These are phyloP conservation scores for Auricularia sp. DNA, from an alignment of 768 basidiomycete genomes.

Conservation along the genomic window DNA sequence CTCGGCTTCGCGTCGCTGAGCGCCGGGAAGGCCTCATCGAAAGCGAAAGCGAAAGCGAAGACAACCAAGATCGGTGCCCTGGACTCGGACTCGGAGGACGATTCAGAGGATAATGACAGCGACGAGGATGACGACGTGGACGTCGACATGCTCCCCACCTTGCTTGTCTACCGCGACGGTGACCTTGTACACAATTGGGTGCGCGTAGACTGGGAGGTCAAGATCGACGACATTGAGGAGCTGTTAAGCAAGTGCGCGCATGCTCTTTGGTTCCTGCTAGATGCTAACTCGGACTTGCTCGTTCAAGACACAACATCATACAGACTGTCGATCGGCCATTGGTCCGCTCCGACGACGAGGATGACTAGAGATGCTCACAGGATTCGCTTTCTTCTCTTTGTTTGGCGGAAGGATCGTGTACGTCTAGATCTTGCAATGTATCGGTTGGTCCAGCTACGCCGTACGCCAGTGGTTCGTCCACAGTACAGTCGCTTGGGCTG, in stretches of 20 bases:
- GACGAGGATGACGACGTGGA: constrained; percentile 53
- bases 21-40: constrained; percentile 13
- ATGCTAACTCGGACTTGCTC: too few species aligned
- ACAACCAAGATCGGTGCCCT: constrained; percentile 33
- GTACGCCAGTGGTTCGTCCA: too few species aligned
- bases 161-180: constrained; percentile 69
- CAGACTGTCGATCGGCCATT: not conserved
- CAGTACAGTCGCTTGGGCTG: too few species aligned
- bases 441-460: too few species aligned
- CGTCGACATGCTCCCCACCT: constrained; percentile 67
- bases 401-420: too few species aligned
- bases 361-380: constrained; percentile 10
- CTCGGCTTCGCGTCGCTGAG: constrained; percentile 52
- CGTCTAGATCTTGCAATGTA: too few species aligned
- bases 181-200: constrained; percentile 86
- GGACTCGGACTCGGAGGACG: constrained; percentile 22
- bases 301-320: not conserved
- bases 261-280: not conserved
- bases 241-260: constrained; percentile 47
- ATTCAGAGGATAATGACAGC: constrained; percentile 19
- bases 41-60: constrained; percentile 22
- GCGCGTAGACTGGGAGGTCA: constrained; percentile 58
- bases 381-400: too few species aligned
- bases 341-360: not conserved
- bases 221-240: constrained; percentile 46